These are phyloP conservation scores for Globisporangium uncinulatum DNA, from an alignment of 352 stramenopile species.

Conservation along the genomic window DNA sequence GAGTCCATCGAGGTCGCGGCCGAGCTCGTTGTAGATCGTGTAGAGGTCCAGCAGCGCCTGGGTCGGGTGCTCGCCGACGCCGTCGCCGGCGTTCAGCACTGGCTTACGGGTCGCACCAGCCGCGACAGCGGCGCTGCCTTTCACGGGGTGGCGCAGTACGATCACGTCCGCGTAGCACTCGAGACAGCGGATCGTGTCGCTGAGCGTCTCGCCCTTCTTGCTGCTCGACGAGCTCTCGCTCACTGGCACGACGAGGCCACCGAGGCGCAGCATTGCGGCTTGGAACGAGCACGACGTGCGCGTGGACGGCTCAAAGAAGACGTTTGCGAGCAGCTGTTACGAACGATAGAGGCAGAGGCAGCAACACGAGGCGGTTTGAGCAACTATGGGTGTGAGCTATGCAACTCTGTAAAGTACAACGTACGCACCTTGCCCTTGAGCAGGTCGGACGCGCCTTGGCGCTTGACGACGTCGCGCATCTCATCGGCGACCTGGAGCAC, in stretches of 20 bases:
- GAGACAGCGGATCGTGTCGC: slow-evolving; percentile 96
- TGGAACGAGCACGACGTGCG: slow-evolving; percentile 98
- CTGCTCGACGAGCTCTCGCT: slow-evolving; percentile 92
- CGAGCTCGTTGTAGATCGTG: slow-evolving; percentile 92
- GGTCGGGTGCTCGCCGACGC: slow-evolving; percentile 97
- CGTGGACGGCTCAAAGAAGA: slow-evolving; percentile 99
- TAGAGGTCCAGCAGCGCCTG: slow-evolving; percentile 99
- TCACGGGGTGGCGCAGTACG: slow-evolving; percentile 93
- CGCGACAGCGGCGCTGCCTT: slow-evolving; percentile 79
- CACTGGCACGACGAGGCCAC: slow-evolving; percentile 93
- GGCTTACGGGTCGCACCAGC: slow-evolving; percentile 84
- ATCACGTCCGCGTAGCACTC: slow-evolving; percentile 95
- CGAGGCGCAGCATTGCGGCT: slow-evolving; percentile 95
- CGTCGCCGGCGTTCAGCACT: slow-evolving; percentile 94
- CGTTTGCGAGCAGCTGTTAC: slow-evolving; percentile 88
- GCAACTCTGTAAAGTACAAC: background rate
- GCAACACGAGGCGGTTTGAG: background rate
- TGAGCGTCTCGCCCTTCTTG: slow-evolving; percentile 98
- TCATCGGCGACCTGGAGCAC: slow-evolving; percentile 72
- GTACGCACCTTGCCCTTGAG: slow-evolving; percentile 71
- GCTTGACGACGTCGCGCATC: slow-evolving; percentile 82
- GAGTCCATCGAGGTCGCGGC: slow-evolving; percentile 43
- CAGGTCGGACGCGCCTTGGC: slow-evolving; percentile 59
- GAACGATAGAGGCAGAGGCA: no score
- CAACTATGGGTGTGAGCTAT: background rate